Conservation (phyloP, 2,329 filamentous ascomycete species). For the Monosporascus sp. region DNA sequence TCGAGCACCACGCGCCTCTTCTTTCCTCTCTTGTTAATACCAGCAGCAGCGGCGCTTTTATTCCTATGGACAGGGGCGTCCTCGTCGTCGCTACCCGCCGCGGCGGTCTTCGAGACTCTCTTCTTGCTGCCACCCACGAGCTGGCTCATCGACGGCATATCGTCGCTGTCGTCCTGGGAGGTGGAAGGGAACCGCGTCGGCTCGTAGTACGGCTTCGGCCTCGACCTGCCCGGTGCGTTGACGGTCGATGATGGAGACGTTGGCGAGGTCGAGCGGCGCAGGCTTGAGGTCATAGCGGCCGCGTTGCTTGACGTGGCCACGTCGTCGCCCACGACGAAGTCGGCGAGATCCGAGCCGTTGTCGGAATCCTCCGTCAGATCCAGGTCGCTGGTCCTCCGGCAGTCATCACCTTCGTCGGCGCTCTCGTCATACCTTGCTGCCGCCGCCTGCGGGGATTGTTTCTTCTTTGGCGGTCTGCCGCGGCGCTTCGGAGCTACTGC, state of each 20-base stretch:
- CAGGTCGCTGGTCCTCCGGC: constrained; percentile 29
- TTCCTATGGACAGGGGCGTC: constrained; percentile 4
- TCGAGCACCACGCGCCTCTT: constrained; percentile 12
- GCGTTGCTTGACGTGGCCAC: constrained; percentile 22
- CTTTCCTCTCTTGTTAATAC: not conserved
- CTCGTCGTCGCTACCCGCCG: not conserved
- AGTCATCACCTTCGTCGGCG: constrained; percentile 29
- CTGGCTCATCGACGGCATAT: constrained; percentile 26
- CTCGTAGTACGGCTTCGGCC: constrained; percentile 15
- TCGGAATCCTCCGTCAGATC: constrained; percentile 31
- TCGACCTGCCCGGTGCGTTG: constrained; percentile 3
- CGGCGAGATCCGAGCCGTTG: constrained; percentile 24
- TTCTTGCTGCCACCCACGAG: constrained; percentile 9
- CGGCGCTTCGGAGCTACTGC: constrained; percentile 4
- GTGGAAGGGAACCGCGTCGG: constrained; percentile 13
- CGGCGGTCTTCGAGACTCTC: not conserved
- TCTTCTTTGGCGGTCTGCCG: constrained; percentile 15
- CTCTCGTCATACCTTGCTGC: constrained; percentile 25
- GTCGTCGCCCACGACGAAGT: constrained; percentile 27
- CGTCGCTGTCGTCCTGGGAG: constrained; percentile 13
- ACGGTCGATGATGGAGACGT: constrained; percentile 11
- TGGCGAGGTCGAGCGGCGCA: constrained; percentile 17
- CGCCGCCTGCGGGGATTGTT: not conserved
- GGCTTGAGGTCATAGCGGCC: constrained; percentile 19
- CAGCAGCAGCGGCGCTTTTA: not conserved